A percentile compares a stretch with the other conserved stretches of the same genome.
Conservation (phyloP, 805 yeast species). For the Saccharomycopsis javanensis region DNA sequence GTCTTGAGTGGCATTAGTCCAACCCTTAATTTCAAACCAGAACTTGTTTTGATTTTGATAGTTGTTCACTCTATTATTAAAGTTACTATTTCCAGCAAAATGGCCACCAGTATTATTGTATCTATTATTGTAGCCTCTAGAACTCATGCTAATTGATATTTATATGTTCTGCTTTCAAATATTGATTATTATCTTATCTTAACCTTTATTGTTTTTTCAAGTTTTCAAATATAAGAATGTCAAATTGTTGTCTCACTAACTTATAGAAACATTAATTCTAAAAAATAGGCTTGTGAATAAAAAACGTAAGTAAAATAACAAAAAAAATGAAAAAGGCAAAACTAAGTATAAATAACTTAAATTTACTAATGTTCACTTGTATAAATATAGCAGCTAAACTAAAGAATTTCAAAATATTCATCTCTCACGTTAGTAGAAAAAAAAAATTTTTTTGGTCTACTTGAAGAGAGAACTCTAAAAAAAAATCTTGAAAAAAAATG, state of each 20-base stretch:
- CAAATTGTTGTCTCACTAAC: no score
- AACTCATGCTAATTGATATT: conserved; percentile 21
- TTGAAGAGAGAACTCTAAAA: neutral
- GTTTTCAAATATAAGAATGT: no score
- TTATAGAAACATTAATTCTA: no score
- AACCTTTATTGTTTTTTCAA: no score
- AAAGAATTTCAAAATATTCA: neutral
- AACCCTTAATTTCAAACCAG: conserved; percentile 58
- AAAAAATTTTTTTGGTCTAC: neutral
- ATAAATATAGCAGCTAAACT: neutral
- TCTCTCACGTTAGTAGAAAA: neutral
- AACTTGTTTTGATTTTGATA: conserved; percentile 28
- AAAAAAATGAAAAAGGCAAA: no score
- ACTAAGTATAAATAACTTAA: neutral
- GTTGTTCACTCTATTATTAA: conserved; percentile 21
- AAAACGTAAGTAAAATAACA: no score
- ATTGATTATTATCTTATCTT: no score
- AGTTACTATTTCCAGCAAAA: conserved; percentile 4
- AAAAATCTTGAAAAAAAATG: neutral
- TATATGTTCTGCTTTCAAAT: neutral
- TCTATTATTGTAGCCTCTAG: conserved; percentile 23
- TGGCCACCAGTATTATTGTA: conserved; percentile 15
- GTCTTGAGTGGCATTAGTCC: conserved; percentile 69
- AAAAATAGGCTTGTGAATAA: neutral
- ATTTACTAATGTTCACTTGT: no score